Evolutionary conservation across 1,284 basidiomycete species (phyloP), one percentile per base, ranked within the genome.

Genomic region (Tilletiaria anomala): DNA sequence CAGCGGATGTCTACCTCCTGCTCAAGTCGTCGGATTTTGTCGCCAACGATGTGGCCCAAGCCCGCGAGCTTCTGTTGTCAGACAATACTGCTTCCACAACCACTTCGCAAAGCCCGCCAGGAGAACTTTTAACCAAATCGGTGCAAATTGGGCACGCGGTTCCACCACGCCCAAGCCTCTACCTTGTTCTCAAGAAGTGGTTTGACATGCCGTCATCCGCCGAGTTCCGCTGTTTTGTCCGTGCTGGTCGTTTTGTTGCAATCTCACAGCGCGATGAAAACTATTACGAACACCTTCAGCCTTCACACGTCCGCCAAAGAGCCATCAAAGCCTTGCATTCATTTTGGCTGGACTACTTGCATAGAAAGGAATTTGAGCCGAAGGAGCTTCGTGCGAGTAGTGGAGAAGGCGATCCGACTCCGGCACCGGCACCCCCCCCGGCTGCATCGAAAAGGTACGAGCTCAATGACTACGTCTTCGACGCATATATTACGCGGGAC

Each of bases 21-120:
- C 75, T 97, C 51, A 97, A 97, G 68, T 84, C 83, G 2, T 87
- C 83, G 36, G 85, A 94, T 64, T 93, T 93, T 54, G 73, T 87
- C 35, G 74, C 76, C 5, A 83, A 91, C 52, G 89, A 89, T 61
- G 66, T 91, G 3, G 75, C 74, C 49, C 59, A 70, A 4, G 72
- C 67, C 3, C 51, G 56, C 15, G 64, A 65, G 32, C 46, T 50
- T 29, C 10, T n/a, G n/a, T n/a, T n/a, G n/a, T n/a, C n/a, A n/a
- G n/a, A n/a, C n/a, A n/a, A n/a, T n/a, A n/a, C n/a, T n/a, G n/a
- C n/a, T n/a, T n/a, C n/a, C n/a, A n/a, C n/a, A n/a, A n/a, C 26
- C 26, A 8, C 26, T n/a, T 29, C n/a, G 10, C 26, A 8, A n/a
- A n/a, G 10, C 26, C 26, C 26, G 8, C 10, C 26, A 8, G 26